Conservation (phyloP, 2,329 filamentous ascomycete species). For the Ophiosphaerella herpotricha region DNA sequence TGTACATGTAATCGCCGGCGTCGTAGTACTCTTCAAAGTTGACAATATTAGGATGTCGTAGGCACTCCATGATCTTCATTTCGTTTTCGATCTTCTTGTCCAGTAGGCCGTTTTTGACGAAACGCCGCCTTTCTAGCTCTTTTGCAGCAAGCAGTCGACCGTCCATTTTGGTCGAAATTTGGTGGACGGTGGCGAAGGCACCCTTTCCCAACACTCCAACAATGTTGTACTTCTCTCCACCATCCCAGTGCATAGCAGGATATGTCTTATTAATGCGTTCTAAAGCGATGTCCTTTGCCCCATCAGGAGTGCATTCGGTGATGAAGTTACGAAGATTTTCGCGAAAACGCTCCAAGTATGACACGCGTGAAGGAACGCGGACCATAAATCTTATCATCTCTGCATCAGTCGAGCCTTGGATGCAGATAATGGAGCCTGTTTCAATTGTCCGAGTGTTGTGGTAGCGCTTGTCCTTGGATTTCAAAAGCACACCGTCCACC, state of each 20-base stretch:
- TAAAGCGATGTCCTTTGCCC: conserved; percentile 24
- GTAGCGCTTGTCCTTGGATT: conserved; percentile 48
- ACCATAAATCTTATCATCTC: conserved; percentile 82
- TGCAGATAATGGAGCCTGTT: conserved; percentile 73
- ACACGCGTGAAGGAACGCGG: conserved; percentile 74
- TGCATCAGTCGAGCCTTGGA: conserved; percentile 59
- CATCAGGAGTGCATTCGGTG: conserved; percentile 36
- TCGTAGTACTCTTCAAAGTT: conserved; percentile 89
- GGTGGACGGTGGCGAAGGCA: conserved; percentile 92
- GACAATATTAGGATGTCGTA: conserved; percentile 88
- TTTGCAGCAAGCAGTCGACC: conserved; percentile 88
- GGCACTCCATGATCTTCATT: conserved; percentile 89
- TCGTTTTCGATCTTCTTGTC: conserved; percentile 95
- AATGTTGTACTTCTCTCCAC: conserved; percentile 82
- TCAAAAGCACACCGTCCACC: conserved; percentile 74
- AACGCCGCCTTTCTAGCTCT: conserved; percentile 88
- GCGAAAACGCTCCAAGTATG: conserved; percentile 68
- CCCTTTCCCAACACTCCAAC: conserved; percentile 76
- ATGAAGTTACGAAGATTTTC: conserved; percentile 73
- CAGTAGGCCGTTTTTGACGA: conserved; percentile 88
- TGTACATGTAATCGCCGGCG: conserved; percentile 79
- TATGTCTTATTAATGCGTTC: conserved; percentile 34
- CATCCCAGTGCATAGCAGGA: conserved; percentile 76
- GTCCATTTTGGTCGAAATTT: conserved; percentile 82
- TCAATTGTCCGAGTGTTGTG: conserved; percentile 67